A percentile compares a stretch with the other conserved stretches of the same genome.
These are phyloP conservation scores for Saturnispora sekii DNA, from an alignment of 805 yeast genomes.

Conservation along the genomic window DNA sequence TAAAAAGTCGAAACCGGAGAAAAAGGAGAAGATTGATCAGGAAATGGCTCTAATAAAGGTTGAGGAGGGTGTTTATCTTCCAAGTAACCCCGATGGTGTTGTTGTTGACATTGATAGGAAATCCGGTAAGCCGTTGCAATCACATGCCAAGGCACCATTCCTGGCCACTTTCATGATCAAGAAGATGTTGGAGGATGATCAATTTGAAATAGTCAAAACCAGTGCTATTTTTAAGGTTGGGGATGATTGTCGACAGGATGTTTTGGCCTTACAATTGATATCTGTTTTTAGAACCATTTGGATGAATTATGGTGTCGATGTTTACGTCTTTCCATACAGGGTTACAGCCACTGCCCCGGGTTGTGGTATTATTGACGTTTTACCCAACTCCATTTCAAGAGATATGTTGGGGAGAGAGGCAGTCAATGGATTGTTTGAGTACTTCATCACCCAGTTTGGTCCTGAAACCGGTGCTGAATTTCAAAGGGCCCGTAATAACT, in stretches of 20 bases:
- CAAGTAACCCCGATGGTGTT: slow-evolving; percentile 94
- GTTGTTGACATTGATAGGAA: slow-evolving; percentile 84
- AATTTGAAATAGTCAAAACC: slow-evolving; percentile 34
- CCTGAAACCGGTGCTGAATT: slow-evolving; percentile 85
- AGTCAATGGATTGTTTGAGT: slow-evolving; percentile 91
- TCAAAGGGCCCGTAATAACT: slow-evolving; percentile 86
- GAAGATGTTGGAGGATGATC: background rate
- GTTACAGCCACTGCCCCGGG: slow-evolving; percentile 99
- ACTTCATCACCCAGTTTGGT: slow-evolving; percentile 85
- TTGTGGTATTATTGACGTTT: slow-evolving; percentile 96
- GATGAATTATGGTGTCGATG: slow-evolving; percentile 79
- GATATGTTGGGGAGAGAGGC: slow-evolving; percentile 99
- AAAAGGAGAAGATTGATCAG: slow-evolving; percentile 91
- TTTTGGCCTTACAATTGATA: slow-evolving; percentile 83
- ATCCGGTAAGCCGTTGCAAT: slow-evolving; percentile 90
- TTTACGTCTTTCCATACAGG: slow-evolving; percentile 85
- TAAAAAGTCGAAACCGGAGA: slow-evolving; percentile 90
- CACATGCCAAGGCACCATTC: slow-evolving; percentile 98
- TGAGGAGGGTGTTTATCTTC: slow-evolving; percentile 79
- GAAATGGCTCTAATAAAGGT: slow-evolving; percentile 77
- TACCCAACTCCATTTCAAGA: slow-evolving; percentile 90
- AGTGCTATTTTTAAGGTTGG: slow-evolving; percentile 98
- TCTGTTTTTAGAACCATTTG: slow-evolving; percentile 88
- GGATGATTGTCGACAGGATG: slow-evolving; percentile 97
- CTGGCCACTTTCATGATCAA: slow-evolving; percentile 89